Base-by-base conservation (phyloP, 768 basidiomycete species). In the Psilocybe azurescens region DNA sequence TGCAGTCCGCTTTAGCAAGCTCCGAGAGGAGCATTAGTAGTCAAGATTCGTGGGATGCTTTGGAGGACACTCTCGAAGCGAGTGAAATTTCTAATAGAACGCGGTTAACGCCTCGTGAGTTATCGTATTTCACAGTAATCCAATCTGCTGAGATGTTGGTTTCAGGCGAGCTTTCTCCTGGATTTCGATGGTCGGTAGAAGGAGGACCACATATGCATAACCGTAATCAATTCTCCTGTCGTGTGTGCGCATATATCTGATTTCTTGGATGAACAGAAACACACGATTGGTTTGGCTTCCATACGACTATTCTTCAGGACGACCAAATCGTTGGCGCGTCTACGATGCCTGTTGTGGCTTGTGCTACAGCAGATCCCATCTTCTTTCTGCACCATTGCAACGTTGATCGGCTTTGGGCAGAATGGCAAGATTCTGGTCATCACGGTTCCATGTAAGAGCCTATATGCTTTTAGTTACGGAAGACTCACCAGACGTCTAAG, bases 341-440 rank as follows among this genome's bases (percentile, higher is more conserved):
- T 13, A 63, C 62, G 10, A 63, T 63, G 57, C 50, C 62, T 30
- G 55, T 41, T 49, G 62, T 63, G 1, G 62, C 56, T 0, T 59
- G 62, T 44, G 10, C 62, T 6, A 48, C 51, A 13, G 49, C 51
- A 50, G 57, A 63, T 32, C 62, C 62, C 14, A 58, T 58, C 14
- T 63, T 63, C 36, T 63, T 63, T 20, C 62, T 63, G 3, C 62
- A 63, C 32, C 62, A 63, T 63, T 58, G 56, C 32, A 63, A 63
- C 44, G 52, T 63, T 10, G 62, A 63, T 44, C 56, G 62, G n/a
- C 41, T 63, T 4, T 63, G 62, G 62, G 56, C 62, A 2, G 62
- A 63, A 46, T 63, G 62, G 62, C 62, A 63, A 30, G 62, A 63
- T 50, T 58, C 62, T 5, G 62, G 62, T 4, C 62, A 63, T 54